Evolutionary conservation across 352 stramenopile species (phyloP).

Genomic region (Globisporangium polare): DNA sequence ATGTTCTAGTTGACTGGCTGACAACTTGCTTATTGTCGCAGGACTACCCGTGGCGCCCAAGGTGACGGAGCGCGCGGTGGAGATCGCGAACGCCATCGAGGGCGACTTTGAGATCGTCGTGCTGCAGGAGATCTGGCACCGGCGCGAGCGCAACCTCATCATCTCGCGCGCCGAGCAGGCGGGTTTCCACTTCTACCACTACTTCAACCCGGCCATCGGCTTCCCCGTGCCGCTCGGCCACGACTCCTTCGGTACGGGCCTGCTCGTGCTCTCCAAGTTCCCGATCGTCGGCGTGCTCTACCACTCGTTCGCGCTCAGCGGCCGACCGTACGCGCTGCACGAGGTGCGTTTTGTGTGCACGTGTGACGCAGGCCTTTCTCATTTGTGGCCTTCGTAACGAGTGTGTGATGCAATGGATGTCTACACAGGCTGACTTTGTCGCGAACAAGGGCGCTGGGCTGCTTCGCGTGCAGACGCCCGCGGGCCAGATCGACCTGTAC

Average conservation of each 20-base stretch:
- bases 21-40: conserved; percentile 14
- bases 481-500: conserved; percentile 67
- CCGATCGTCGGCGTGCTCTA: conserved; percentile 59
- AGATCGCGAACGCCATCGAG: conserved; percentile 70
- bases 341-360: conserved; percentile 23
- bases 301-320: conserved; percentile 74
- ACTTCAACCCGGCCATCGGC: conserved; percentile 76
- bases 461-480: conserved; percentile 54
- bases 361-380: neutral
- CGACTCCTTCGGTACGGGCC: conserved; percentile 71
- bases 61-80: conserved; percentile 52
- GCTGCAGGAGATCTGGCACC: conserved; percentile 81
- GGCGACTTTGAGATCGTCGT: conserved; percentile 71
- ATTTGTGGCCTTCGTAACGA: neutral
- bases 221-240: conserved; percentile 69
- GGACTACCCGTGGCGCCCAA: conserved; percentile 65
- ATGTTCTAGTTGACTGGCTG: neutral
- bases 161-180: conserved; percentile 49
- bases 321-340: conserved; percentile 72
- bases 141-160: conserved; percentile 72
- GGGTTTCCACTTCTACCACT: conserved; percentile 78
- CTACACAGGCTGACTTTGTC: conserved; percentile 51
- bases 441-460: conserved; percentile 76
- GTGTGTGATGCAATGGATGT: neutral
- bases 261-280: conserved; percentile 73